Base-by-base conservation (phyloP, 148 eudicot species). In the Amaranthus hypochondriacus region DNA sequence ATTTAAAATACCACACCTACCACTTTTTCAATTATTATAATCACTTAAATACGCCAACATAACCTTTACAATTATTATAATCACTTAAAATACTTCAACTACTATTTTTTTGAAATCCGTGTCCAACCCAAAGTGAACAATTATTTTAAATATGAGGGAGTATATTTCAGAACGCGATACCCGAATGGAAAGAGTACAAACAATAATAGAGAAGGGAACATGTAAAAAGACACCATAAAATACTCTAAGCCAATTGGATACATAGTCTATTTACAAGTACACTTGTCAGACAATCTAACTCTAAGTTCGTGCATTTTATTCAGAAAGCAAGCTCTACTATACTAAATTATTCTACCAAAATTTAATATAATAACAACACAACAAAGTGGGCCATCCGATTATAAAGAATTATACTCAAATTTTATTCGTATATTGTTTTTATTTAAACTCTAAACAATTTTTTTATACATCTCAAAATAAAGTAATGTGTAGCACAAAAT, bases 201-300 rank as follows among this genome's bases (percentile, higher is more conserved):
- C 9, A 50, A 46, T 46, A 56, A 56, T 58, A 66, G 56, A 4
- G 18, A 66, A 70, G 44, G 69, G 66, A 48, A 57, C 71, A 47
- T 60, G 46, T 54, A 62, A 53, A 48, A 50, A 48, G 59, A 57
- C 8, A 64, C 56, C 18, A 58, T 62, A 65, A 62, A 8, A 56
- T 39, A 28, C 39, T 28, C 39, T 0, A 46, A 53, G 39, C 14
- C 49, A 66, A 47, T 66, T 66, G 65, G 71, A 56, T 21, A 55
- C 7, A 49, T 18, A 54, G 70, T 65, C 44, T 48, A 21, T 66
- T 48, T 55, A 66, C 1, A 57, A 66, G 71, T 67, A 67, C 71
- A 75, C 28, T 12, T 75, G 77, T 56, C 71, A 66, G 63, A 44
- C 64, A 66, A 66, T 66, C 71, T 56, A 13, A 48, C 39, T 57